Base-by-base conservation (phyloP, 2,329 filamentous ascomycete genomes). In the Pseudocercospora vitis region DNA sequence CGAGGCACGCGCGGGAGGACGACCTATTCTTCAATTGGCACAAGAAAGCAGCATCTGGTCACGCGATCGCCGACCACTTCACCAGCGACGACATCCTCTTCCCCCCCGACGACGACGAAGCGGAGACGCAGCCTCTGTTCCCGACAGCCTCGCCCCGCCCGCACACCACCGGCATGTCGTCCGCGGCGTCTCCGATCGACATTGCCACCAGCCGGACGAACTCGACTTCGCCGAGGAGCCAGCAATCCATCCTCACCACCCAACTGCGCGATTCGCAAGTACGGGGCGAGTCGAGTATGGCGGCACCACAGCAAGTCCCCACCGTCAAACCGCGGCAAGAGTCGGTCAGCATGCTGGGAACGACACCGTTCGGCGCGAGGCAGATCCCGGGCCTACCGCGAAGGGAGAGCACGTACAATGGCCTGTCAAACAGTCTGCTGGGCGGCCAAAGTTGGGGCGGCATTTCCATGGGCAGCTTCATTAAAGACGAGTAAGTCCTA, bases 391-490 rank as follows among this genome's bases (percentile, higher is more conserved):
- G 83, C 68, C 74, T 75, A 60, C 58, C 59, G 26, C 74, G 48
- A 74, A 82, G 58, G 73, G 82, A 61, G 80, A 85, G 70, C 83
- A 47, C 42, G 16, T 81, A 58, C 39, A 29, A 21, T 26, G 80
- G 59, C 21, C 59, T 68, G 29, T 66, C 81, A 52, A 80, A 82
- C 62, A 85, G 82, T 68, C 73, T 85, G 56, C 76, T 81, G 48
- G 87, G 85, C 60, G 91, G 92, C 65, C 91, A 96, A 86, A 96
- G 91, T 74, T 99, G 92, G 91, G 92, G 92, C 69, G 92, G 91
- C 61, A 84, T 96, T 56, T 97, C 92, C 7, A 89, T 97, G 61
- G 92, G 92, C 59, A 97, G 92, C 68, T 97, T 95, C 79, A 94
- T 99, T 73, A 83, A 89, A 72, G 92, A 99, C 76, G 94, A 99